Evolutionary conservation across 2,329 filamentous ascomycete genomes (phyloP).

Genomic region (Cercospora citrullina): DNA sequence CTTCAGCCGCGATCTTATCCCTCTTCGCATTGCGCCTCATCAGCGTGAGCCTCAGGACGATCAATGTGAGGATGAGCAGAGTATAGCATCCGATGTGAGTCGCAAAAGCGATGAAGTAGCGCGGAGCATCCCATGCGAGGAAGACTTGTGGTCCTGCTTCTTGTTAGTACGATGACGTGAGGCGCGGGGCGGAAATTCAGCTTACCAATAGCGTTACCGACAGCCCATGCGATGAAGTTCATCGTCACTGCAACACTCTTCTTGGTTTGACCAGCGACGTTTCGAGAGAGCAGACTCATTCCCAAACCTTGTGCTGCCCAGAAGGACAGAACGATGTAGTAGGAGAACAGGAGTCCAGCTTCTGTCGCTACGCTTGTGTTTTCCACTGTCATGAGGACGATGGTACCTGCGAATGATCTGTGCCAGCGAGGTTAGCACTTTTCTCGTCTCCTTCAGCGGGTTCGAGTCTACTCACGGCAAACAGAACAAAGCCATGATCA

Average conservation of each 20-base stretch:
- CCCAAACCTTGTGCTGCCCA: conserved; percentile 60
- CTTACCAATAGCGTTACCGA: conserved; percentile 65
- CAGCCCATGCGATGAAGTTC: conserved; percentile 70
- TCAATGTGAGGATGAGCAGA: conserved; percentile 47
- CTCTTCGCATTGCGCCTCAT: conserved; percentile 45
- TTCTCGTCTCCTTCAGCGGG: neutral
- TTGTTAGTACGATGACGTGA: conserved; percentile 1
- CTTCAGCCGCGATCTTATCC: conserved; percentile 35
- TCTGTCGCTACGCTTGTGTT: conserved; percentile 60
- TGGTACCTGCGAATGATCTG: conserved; percentile 69
- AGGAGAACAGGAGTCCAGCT: conserved; percentile 68
- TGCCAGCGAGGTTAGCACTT: neutral
- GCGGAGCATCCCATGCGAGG: conserved; percentile 59
- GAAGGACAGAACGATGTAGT: conserved; percentile 76
- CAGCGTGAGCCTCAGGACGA: conserved; percentile 46
- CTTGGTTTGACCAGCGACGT: conserved; percentile 73
- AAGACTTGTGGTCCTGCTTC: conserved; percentile 63
- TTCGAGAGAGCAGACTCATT: conserved; percentile 47
- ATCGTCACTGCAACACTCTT: conserved; percentile 67
- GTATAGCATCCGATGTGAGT: conserved; percentile 70
- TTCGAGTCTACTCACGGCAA: conserved; percentile 56
- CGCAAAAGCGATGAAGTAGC: conserved; percentile 69
- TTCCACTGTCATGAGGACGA: conserved; percentile 68
- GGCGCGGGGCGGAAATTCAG: conserved; percentile 12
- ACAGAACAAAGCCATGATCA: conserved; percentile 66